Evolutionary conservation across 139 green algal genomes (phyloP).

Genomic region (Desmodesmus armatus): DNA sequence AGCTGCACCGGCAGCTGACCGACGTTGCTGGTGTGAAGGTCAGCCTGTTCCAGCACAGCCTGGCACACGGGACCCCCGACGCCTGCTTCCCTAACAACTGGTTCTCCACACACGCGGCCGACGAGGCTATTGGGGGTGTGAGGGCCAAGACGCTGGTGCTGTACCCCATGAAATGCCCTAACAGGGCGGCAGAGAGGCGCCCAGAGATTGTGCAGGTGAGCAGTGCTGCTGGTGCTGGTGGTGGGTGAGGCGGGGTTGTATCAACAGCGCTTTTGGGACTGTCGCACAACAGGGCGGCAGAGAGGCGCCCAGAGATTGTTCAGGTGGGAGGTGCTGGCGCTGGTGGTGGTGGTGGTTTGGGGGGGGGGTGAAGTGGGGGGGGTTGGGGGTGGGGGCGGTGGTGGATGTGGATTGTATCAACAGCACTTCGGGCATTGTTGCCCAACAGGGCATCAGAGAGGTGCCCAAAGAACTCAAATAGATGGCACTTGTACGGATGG

Average conservation of each 20-base stretch:
- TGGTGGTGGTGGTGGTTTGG: too few relatives aligned
- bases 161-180: slow-evolving; percentile 96
- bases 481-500: too few relatives aligned
- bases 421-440: too few relatives aligned
- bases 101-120: slow-evolving; percentile 64
- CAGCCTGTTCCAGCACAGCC: slow-evolving; percentile 79
- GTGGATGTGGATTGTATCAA: too few relatives aligned
- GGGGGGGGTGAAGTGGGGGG: too few relatives aligned
- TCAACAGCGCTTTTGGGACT: not conserved
- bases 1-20: slow-evolving; percentile 82
- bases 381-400: too few relatives aligned
- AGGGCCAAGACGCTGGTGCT: slow-evolving; percentile 80
- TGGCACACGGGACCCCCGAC: slow-evolving; percentile 90
- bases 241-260: not conserved
- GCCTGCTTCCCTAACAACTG: slow-evolving; percentile 99
- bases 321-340: slow-evolving; percentile 5
- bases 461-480: too few relatives aligned
- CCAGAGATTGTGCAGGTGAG: slow-evolving; percentile 82
- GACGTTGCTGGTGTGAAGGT: slow-evolving; percentile 75
- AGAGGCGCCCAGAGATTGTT: slow-evolving; percentile 86
- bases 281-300: slow-evolving; percentile 76
- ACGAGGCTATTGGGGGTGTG: slow-evolving; percentile 55
- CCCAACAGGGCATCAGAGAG: too few relatives aligned
- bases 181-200: slow-evolving; percentile 83
- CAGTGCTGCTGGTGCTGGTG: too few relatives aligned